Evolutionary conservation across 768 basidiomycete genomes (phyloP).

Genomic region (Hericium coralloides): DNA sequence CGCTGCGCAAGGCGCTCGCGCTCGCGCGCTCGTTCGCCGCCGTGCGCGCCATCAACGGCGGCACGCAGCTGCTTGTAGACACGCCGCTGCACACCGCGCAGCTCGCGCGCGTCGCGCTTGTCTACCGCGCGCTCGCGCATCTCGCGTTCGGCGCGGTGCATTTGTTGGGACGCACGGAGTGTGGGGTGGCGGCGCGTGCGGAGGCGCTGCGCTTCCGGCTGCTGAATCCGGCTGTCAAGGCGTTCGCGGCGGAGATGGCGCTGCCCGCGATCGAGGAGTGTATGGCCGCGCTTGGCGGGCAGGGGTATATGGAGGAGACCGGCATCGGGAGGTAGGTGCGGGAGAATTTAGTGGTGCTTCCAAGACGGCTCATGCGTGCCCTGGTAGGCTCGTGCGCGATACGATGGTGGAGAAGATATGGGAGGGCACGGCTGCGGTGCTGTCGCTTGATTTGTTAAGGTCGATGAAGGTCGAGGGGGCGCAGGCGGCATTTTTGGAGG

Average conservation of each 20-base stretch:
- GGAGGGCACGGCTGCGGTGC: slow-evolving; percentile 68
- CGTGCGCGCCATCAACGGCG: slow-evolving; percentile 47
- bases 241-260: slow-evolving; percentile 59
- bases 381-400: slow-evolving; percentile 48
- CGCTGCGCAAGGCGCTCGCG: slow-evolving; percentile 51
- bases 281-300: slow-evolving; percentile 67
- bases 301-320: slow-evolving; percentile 81
- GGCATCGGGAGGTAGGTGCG: slow-evolving; percentile 45
- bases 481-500: slow-evolving; percentile 39
- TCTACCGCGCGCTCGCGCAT: slow-evolving; percentile 61
- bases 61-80: slow-evolving; percentile 41
- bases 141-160: slow-evolving; percentile 49
- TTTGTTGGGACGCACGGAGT: slow-evolving; percentile 57
- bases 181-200: slow-evolving; percentile 35
- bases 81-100: slow-evolving; percentile 55
- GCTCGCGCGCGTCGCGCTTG: slow-evolving; percentile 48
- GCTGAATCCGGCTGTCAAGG: slow-evolving; percentile 63
- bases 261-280: slow-evolving; percentile 60
- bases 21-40: slow-evolving; percentile 57
- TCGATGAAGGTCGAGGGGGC: slow-evolving; percentile 37
- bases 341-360: background rate
- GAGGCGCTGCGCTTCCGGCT: slow-evolving; percentile 50
- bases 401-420: slow-evolving; percentile 73
- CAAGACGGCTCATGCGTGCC: background rate
- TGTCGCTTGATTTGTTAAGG: slow-evolving; percentile 58